Percentiles rank a stretch among this genome's conserved stretches.
Conservation (phyloP, 163 green algal genomes). For the Prototheca cutis region DNA sequence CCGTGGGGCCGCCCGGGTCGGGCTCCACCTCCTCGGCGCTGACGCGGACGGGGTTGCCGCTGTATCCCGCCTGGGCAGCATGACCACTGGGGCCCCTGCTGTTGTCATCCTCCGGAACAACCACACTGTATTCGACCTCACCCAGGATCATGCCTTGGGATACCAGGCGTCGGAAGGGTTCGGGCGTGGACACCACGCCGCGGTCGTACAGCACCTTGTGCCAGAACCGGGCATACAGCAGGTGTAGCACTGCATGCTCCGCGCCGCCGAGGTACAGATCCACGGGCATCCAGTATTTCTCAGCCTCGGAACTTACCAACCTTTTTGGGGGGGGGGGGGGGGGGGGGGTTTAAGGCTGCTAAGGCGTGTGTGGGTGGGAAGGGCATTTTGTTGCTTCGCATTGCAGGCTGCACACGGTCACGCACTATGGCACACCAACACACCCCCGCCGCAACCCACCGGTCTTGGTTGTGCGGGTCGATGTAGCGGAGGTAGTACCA, state of each 20-base stretch:
- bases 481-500: slow-evolving; percentile 98
- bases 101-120: too few relatives aligned
- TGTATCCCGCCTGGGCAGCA: too few relatives aligned
- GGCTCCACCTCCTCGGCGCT: slow-evolving; percentile 42
- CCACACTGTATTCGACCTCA: slow-evolving; percentile 87
- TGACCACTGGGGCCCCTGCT: too few relatives aligned
- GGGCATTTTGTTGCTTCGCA: too few relatives aligned
- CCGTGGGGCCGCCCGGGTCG: slow-evolving; percentile 28
- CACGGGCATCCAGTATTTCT: slow-evolving; percentile 97
- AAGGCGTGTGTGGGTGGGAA: too few relatives aligned
- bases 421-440: too few relatives aligned
- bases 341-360: too few relatives aligned
- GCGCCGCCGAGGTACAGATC: slow-evolving; percentile 97
- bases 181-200: slow-evolving; percentile 78
- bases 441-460: background rate
- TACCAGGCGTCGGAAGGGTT: slow-evolving; percentile 90
- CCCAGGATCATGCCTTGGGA: slow-evolving; percentile 98
- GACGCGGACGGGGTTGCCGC: slow-evolving; percentile 16
- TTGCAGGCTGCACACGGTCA: too few relatives aligned
- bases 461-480: slow-evolving; percentile 65
- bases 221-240: slow-evolving; percentile 98
- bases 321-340: background rate
- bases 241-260: slow-evolving; percentile 96
- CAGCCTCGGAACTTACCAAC: slow-evolving; percentile 39
- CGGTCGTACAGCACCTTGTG: slow-evolving; percentile 98